phyloP scores from a whole-genome alignment of 768 basidiomycete genomes.

The Collybia mongolica region DNA sequence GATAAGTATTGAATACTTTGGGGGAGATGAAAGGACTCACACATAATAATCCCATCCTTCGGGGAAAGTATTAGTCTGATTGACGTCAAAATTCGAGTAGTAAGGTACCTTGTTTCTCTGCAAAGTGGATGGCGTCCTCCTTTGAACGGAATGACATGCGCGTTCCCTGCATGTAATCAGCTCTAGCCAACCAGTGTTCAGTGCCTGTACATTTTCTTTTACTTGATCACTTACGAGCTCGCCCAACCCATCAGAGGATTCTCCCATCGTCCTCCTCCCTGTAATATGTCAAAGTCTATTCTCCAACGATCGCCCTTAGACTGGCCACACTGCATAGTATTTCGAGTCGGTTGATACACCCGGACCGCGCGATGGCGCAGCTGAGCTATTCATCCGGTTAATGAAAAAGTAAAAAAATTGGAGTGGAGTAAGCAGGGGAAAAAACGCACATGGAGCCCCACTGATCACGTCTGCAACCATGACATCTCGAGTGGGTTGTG shows the following conservation, averaged over 20 bases:
- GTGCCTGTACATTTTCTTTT: too few relatives aligned
- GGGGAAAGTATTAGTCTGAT: constrained; percentile 10
- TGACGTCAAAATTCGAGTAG: constrained; percentile 1
- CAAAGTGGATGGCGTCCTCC: constrained; percentile 92
- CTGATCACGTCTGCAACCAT: constrained; percentile 81
- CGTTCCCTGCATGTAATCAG: constrained; percentile 95
- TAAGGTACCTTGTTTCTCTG: constrained; percentile 88
- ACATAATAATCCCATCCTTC: constrained; percentile 93
- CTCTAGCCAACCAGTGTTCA: constrained; percentile 39
- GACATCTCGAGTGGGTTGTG: constrained; percentile 56
- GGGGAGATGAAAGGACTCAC: constrained; percentile 41
- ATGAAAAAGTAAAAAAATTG: constrained; percentile 1
- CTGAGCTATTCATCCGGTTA: constrained; percentile 49
- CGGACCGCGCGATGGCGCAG: constrained; percentile 85
- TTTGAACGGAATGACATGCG: constrained; percentile 79
- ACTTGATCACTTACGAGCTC: constrained; percentile 68
- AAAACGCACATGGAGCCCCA: constrained; percentile 74
- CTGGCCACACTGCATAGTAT: constrained; percentile 93
- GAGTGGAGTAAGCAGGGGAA: neutral
- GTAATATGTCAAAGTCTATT: constrained; percentile 92
- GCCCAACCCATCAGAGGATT: constrained; percentile 98
- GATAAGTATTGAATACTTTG: constrained; percentile 8
- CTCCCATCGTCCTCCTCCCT: constrained; percentile 92
- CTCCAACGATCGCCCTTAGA: constrained; percentile 88
- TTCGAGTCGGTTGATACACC: constrained; percentile 90